phyloP scores from a whole-genome alignment of 345 rosid genomes.

The Dipteronia dyeriana region DNA sequence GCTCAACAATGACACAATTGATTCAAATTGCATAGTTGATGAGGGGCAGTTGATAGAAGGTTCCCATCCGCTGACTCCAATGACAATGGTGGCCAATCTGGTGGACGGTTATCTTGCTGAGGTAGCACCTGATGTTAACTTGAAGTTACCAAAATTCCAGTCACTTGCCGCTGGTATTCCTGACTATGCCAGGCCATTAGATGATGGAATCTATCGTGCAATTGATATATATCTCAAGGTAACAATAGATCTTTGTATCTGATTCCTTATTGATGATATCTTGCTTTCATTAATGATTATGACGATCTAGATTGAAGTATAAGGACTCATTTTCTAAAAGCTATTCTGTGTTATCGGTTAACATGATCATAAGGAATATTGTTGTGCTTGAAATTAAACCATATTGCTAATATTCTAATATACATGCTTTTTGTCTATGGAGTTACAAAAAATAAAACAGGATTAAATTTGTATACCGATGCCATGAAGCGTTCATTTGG shows the following conservation, averaged over 20 bases:
- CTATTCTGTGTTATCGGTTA: not conserved
- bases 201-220: conserved; percentile 91
- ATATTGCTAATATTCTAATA: not conserved
- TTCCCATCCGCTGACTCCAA: conserved; percentile 52
- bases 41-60: conserved; percentile 56
- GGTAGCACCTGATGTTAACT: conserved; percentile 88
- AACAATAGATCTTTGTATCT: conserved; percentile 8
- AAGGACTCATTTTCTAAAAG: not conserved
- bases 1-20: conserved; percentile 32
- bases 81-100: conserved; percentile 71
- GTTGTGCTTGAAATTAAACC: not conserved
- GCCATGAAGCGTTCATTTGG: not conserved
- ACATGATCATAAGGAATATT: not conserved
- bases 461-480: not conserved
- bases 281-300: not conserved
- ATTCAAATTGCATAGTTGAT: conserved; percentile 39
- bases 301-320: not conserved
- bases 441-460: too few relatives aligned
- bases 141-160: conserved; percentile 69
- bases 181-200: conserved; percentile 69
- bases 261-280: conserved; percentile 13
- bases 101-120: conserved; percentile 87
- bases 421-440: not conserved
- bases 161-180: conserved; percentile 71
- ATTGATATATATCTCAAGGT: conserved; percentile 91